Evolutionary conservation across 768 basidiomycete species (phyloP).

Genomic region (Suillus clintonianus): DNA sequence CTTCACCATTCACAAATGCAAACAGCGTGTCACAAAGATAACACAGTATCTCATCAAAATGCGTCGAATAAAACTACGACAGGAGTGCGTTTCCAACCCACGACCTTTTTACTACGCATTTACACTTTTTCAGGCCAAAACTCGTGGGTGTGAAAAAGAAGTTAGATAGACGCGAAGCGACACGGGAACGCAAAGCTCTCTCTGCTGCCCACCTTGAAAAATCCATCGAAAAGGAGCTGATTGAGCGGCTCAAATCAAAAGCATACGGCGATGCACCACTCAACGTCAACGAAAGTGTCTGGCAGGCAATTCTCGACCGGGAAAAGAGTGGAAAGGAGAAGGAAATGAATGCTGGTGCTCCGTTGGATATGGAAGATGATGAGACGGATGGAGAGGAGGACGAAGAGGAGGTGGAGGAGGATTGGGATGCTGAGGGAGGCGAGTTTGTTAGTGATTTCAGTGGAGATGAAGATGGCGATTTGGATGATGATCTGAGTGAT

Average conservation of each 20-base stretch:
- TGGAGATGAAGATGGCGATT: conserved; percentile 50
- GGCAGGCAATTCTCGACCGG: conserved; percentile 87
- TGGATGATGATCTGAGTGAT: conserved; percentile 48
- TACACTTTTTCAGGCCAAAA: conserved; percentile 64
- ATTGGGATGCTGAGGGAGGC: conserved; percentile 47
- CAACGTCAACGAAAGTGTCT: conserved; percentile 97
- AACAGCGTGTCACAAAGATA: conserved; percentile 98
- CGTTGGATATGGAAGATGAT: conserved; percentile 51
- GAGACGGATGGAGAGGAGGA: conserved; percentile 56
- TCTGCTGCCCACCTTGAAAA: conserved; percentile 94
- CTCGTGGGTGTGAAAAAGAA: conserved; percentile 97
- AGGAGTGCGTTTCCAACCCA: conserved; percentile 60
- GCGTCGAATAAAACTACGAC: conserved; percentile 83
- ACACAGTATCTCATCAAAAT: conserved; percentile 99
- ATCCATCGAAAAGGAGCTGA: conserved; percentile 93
- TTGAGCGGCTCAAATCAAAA: conserved; percentile 93
- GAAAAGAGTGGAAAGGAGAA: conserved; percentile 56
- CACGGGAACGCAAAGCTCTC: conserved; percentile 93
- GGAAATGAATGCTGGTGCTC: conserved; percentile 42
- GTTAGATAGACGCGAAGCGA: conserved; percentile 87
- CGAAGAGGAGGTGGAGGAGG: conserved; percentile 51
- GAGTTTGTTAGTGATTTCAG: conserved; percentile 62
- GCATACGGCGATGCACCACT: conserved; percentile 97
- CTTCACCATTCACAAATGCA: conserved; percentile 97
- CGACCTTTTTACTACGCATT: not conserved